phyloP scores from a whole-genome alignment of 805 yeast genomes.

The Yarrowia porcina region DNA sequence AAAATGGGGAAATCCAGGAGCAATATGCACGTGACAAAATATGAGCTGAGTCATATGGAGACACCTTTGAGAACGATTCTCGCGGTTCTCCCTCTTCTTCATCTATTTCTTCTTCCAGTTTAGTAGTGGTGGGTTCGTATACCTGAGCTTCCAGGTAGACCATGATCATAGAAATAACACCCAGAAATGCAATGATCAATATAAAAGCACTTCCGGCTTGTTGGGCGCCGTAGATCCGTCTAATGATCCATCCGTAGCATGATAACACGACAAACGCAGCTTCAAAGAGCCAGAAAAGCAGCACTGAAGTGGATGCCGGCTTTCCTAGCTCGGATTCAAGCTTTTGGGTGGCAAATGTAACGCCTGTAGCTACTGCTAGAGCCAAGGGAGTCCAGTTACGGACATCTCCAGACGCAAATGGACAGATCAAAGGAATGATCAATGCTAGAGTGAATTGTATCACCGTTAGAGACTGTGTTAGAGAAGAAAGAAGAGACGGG shows the following conservation, averaged over 20 bases:
- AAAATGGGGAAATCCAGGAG: slow-evolving; percentile 3
- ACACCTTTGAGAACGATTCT: not conserved
- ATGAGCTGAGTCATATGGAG: slow-evolving; percentile 12
- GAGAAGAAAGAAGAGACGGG: not conserved
- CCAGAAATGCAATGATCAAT: not conserved
- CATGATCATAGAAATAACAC: not conserved
- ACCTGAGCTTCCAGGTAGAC: slow-evolving; percentile 37
- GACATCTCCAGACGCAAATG: not conserved
- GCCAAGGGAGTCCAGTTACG: slow-evolving; percentile 25
- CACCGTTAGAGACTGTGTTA: not conserved
- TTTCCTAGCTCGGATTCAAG: not conserved
- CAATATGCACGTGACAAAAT: slow-evolving; percentile 9
- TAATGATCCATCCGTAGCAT: slow-evolving; percentile 26
- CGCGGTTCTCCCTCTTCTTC: not conserved
- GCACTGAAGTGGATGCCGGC: slow-evolving; percentile 29
- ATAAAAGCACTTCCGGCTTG: not conserved
- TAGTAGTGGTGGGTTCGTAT: not conserved
- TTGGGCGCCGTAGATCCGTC: not conserved
- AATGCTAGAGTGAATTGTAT: not conserved
- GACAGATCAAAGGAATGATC: not conserved
- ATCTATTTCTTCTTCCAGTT: not conserved
- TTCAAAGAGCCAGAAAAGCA: slow-evolving; percentile 32
- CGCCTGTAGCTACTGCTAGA: not conserved
- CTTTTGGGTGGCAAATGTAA: not conserved
- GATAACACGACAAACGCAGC: slow-evolving; percentile 27